Evolutionary conservation across 2,329 filamentous ascomycete species (phyloP).

Genomic region (Aspergillus terreus): DNA sequence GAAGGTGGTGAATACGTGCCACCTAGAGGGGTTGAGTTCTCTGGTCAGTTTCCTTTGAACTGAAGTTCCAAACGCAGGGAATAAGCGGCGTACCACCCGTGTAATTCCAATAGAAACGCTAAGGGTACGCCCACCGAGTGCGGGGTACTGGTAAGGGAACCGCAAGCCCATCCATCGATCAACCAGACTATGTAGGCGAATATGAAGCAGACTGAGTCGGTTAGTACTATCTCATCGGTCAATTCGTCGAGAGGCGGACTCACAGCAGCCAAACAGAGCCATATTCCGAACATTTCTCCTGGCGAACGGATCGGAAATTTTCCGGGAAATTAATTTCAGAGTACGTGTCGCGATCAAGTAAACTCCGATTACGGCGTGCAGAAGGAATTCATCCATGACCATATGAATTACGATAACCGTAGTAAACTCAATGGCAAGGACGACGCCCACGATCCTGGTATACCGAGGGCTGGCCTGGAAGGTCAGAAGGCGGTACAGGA

Average conservation of each 20-base stretch:
- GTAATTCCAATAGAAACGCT: constrained; percentile 40
- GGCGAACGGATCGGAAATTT: constrained; percentile 25
- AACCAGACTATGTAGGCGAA: constrained; percentile 41
- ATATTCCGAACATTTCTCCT: constrained; percentile 18
- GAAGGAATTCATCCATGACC: constrained; percentile 42
- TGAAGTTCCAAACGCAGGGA: background rate
- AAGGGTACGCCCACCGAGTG: constrained; percentile 32
- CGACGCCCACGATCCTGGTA: constrained; percentile 19
- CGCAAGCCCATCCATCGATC: constrained; percentile 37
- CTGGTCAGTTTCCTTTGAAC: background rate
- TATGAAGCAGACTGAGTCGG: constrained; percentile 28
- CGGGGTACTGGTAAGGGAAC: constrained; percentile 22
- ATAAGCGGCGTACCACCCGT: constrained; percentile 36
- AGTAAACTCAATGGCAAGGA: constrained; percentile 18
- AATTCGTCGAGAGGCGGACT: background rate
- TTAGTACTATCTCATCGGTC: background rate
- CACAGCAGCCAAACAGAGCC: constrained; percentile 23
- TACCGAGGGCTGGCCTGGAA: constrained; percentile 24
- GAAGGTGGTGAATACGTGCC: constrained; percentile 42
- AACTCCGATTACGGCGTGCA: constrained; percentile 34
- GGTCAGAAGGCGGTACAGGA: constrained; percentile 39
- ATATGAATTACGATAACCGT: constrained; percentile 42
- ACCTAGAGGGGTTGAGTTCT: constrained; percentile 24
- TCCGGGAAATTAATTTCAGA: constrained; percentile 28
- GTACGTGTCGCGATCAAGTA: constrained; percentile 32